Evolutionary conservation across 768 basidiomycete species (phyloP).

Genomic region (Pleurotus djamor): DNA sequence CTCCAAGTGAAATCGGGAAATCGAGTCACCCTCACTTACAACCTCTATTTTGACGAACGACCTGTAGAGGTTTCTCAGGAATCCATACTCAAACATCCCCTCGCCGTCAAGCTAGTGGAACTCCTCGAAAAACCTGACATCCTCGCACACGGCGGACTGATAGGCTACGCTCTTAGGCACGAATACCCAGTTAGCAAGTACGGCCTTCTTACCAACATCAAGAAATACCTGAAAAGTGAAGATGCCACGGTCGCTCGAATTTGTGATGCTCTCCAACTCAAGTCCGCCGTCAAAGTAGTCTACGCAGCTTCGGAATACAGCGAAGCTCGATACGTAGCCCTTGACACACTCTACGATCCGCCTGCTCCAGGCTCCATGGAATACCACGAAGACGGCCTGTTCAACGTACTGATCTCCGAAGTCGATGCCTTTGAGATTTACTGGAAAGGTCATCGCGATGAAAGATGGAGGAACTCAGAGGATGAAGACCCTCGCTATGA

Average conservation of each 20-base stretch:
- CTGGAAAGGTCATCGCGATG: not conserved
- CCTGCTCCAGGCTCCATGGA: not conserved
- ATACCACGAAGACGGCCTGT: not conserved
- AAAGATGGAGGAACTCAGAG: no score
- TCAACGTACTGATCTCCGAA: not conserved
- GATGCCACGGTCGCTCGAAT: not conserved
- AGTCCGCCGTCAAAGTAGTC: not conserved
- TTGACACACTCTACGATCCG: not conserved
- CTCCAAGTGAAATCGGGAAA: slow-evolving; percentile 28
- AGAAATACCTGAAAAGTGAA: not conserved
- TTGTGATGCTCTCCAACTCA: not conserved
- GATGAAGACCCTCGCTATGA: not conserved
- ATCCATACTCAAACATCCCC: no score
- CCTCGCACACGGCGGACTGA: slow-evolving; percentile 2
- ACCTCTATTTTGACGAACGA: slow-evolving; percentile 27
- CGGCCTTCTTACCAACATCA: not conserved
- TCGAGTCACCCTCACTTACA: slow-evolving; percentile 39
- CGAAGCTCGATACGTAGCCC: not conserved
- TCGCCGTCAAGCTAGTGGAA: not conserved
- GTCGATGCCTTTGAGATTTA: not conserved
- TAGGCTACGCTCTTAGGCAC: slow-evolving; percentile 15
- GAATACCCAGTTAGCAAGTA: slow-evolving; percentile 3
- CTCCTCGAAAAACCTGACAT: not conserved
- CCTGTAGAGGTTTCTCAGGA: not conserved
- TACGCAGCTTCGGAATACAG: not conserved